Evolutionary conservation across 208 protist genomes (phyloP).

Genomic region (Acanthamoeba lenticulata): DNA sequence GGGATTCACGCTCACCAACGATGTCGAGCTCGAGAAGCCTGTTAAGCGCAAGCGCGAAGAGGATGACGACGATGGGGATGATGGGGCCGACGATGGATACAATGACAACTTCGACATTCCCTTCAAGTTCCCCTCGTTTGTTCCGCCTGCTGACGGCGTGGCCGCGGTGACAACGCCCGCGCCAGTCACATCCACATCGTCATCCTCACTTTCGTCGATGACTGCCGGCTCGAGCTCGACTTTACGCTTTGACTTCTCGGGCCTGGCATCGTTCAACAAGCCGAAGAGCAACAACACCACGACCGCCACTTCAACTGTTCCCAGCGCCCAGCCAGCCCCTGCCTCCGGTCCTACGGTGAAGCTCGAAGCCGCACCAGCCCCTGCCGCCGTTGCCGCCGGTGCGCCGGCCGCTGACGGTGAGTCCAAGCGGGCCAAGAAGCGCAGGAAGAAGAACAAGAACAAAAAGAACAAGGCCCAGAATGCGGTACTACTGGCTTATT

Average conservation of each 20-base stretch:
- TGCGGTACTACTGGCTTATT: background rate
- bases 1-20: conserved; percentile 32
- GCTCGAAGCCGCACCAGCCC: background rate
- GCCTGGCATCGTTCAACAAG: conserved; percentile 10
- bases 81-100: conserved; percentile 32
- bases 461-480: conserved; percentile 35
- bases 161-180: no score
- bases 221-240: background rate
- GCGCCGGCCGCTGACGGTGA: background rate
- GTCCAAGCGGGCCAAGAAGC: conserved; percentile 11
- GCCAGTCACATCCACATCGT: background rate
- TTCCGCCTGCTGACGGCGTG: background rate
- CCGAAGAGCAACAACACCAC: background rate
- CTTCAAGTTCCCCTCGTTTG: background rate
- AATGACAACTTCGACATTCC: conserved; percentile 56
- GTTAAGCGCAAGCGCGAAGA: conserved; percentile 7
- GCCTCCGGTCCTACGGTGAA: background rate
- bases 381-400: background rate
- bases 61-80: background rate
- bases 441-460: conserved; percentile 49
- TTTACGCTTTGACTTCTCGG: conserved; percentile 41
- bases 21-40: conserved; percentile 24
- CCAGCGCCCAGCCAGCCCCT: background rate
- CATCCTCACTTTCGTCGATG: conserved; percentile 2
- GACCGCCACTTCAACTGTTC: background rate